Evolutionary conservation across 2,329 filamentous ascomycete species (phyloP).

Genomic region (Dothistroma septosporum): DNA sequence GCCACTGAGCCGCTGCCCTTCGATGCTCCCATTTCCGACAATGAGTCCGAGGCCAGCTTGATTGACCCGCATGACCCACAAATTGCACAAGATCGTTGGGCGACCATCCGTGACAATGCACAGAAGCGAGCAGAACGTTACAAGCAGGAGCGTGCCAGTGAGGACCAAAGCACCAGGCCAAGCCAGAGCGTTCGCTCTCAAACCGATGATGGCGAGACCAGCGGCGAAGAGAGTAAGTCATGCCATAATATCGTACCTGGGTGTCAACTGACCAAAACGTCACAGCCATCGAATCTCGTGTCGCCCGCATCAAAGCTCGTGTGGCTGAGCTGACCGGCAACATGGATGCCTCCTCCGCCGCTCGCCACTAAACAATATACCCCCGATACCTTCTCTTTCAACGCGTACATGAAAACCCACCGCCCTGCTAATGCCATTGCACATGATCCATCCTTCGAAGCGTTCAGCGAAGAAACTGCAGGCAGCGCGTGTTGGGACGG

Average conservation of each 20-base stretch:
- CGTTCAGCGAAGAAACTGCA: constrained; percentile 2
- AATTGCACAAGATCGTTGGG: constrained; percentile 73
- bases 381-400: not conserved
- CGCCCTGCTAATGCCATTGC: not conserved
- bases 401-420: not conserved
- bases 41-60: constrained; percentile 40
- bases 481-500: not conserved
- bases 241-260: not conserved
- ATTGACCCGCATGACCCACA: constrained; percentile 37
- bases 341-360: constrained; percentile 22
- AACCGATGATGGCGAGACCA: constrained; percentile 82
- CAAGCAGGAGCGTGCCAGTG: constrained; percentile 50
- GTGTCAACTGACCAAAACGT: constrained; percentile 9
- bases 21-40: constrained; percentile 12
- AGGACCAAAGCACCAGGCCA: constrained; percentile 57
- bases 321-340: constrained; percentile 78
- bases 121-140: constrained; percentile 62
- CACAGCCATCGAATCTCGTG: constrained; percentile 89
- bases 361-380: constrained; percentile 4
- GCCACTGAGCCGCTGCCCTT: constrained; percentile 10
- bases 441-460: constrained; percentile 2
- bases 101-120: constrained; percentile 91
- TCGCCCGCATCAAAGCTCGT: constrained; percentile 94
- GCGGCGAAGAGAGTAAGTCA: constrained; percentile 84
- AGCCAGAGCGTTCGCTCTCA: constrained; percentile 47